Percentiles rank a stretch among this genome's conserved stretches.
Conservation (phyloP, 2,329 filamentous ascomycete genomes). For the Zelopaecilomyces penicillatus region DNA sequence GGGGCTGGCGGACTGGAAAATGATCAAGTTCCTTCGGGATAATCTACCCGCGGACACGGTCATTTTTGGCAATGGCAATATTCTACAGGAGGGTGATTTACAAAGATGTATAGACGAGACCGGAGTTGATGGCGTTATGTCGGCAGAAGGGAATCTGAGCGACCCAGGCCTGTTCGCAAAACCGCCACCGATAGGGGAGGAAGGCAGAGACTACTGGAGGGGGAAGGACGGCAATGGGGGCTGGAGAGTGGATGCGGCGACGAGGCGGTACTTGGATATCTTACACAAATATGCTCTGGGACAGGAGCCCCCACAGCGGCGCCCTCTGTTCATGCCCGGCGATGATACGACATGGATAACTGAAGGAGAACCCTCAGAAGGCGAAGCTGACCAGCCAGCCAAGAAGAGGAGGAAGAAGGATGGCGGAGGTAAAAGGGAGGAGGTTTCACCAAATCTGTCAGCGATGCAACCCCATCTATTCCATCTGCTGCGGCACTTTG, state of each 20-base stretch:
- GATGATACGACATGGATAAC: constrained; percentile 41
- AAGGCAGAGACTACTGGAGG: constrained; percentile 79
- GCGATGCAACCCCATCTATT: constrained; percentile 90
- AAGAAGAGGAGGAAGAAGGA: constrained; percentile 42
- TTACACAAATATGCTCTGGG: constrained; percentile 70
- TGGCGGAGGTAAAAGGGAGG: constrained; percentile 27
- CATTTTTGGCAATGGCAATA: constrained; percentile 94
- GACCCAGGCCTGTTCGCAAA: constrained; percentile 80
- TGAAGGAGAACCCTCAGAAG: constrained; percentile 22
- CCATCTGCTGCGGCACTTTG: constrained; percentile 76
- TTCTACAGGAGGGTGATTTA: constrained; percentile 72
- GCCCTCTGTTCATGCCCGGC: constrained; percentile 64
- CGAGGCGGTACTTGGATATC: constrained; percentile 85
- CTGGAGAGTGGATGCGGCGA: constrained; percentile 79
- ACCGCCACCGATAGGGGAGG: constrained; percentile 53
- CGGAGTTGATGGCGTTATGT: constrained; percentile 90
- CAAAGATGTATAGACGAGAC: constrained; percentile 70
- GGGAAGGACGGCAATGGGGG: constrained; percentile 71
- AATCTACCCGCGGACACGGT: constrained; percentile 80
- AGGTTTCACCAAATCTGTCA: constrained; percentile 54
- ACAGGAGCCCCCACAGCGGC: constrained; percentile 53
- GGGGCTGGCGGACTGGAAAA: constrained; percentile 84
- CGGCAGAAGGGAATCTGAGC: constrained; percentile 87
- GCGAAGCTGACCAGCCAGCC: constrained; percentile 39
- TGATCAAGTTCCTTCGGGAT: constrained; percentile 73